These are phyloP conservation scores for Cryptococcus deneoformans DNA, from an alignment of 1,284 basidiomycete genomes.

Conservation along the genomic window DNA sequence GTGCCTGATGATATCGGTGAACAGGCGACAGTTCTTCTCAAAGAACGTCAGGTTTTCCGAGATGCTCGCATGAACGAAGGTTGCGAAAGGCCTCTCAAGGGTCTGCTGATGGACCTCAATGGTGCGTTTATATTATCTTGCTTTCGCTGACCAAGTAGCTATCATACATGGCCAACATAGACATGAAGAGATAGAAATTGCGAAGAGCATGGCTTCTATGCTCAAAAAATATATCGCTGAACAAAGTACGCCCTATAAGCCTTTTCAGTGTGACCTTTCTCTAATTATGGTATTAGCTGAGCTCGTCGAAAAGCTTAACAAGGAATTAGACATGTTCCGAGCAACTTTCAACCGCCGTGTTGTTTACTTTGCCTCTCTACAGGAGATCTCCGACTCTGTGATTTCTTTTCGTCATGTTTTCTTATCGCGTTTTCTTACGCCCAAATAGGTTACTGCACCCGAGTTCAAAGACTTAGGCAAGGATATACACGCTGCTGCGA, in stretches of 20 bases:
- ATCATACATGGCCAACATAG: constrained; percentile 18
- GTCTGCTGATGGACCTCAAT: constrained; percentile 35
- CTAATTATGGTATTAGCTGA: constrained; percentile 13
- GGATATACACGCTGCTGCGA: constrained; percentile 15
- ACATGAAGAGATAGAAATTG: constrained; percentile 26
- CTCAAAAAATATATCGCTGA: constrained; percentile 20
- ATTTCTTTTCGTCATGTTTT: background rate
- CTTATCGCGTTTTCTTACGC: background rate
- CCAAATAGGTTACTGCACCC: constrained; percentile 18
- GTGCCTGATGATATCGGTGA: constrained; percentile 23
- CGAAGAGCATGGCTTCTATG: constrained; percentile 6
- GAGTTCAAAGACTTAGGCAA: constrained; percentile 19
- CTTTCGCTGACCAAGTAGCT: background rate
- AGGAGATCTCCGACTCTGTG: constrained; percentile 47
- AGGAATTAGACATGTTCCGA: constrained; percentile 45
- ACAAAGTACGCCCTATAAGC: constrained; percentile 17
- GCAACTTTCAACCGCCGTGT: constrained; percentile 43
- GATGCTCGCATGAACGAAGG: constrained; percentile 29
- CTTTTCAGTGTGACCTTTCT: background rate
- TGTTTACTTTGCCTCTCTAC: constrained; percentile 42
- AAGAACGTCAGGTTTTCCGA: constrained; percentile 27
- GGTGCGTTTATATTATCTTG: constrained; percentile 16
- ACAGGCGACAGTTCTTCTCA: constrained; percentile 19
- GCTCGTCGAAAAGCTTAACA: constrained; percentile 33
- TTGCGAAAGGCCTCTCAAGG: constrained; percentile 41